A percentile compares a stretch with the other conserved stretches of the same genome.
phyloP scores from a whole-genome alignment of 805 yeast species.

The Brettanomyces anomalus region DNA sequence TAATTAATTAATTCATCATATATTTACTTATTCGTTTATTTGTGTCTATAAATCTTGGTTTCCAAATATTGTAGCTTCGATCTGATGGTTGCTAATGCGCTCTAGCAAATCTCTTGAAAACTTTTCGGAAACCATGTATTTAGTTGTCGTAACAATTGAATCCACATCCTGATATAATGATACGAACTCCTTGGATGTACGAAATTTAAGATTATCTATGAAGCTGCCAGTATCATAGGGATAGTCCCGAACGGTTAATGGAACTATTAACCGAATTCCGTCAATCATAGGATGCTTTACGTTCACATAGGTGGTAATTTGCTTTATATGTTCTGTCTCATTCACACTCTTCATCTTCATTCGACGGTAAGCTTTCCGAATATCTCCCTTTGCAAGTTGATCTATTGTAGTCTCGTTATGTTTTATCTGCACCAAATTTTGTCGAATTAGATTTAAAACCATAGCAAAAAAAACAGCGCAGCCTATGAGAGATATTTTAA shows the following conservation, averaged over 20 bases:
- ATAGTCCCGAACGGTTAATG: conserved; percentile 21
- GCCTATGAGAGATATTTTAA: conserved; percentile 29
- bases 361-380: conserved; percentile 15
- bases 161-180: too few species aligned
- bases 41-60: neutral
- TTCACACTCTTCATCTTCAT: neutral
- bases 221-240: conserved; percentile 31
- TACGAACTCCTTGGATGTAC: conserved; percentile 12
- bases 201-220: conserved; percentile 23
- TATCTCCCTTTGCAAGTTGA: conserved; percentile 15
- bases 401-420: conserved; percentile 34
- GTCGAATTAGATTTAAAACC: conserved; percentile 30
- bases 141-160: too few species aligned
- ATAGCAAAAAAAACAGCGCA: conserved; percentile 38
- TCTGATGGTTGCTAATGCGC: conserved; percentile 4
- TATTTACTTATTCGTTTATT: neutral
- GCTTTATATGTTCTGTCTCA: neutral
- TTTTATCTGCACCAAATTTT: conserved; percentile 32
- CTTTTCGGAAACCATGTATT: too few species aligned
- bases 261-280: conserved; percentile 29
- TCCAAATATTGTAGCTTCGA: conserved; percentile 22
- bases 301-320: conserved; percentile 27
- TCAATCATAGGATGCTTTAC: conserved; percentile 26
- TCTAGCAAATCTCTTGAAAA: too few species aligned
- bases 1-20: neutral